These are phyloP conservation scores for Fusarium pseudonygamai DNA, from an alignment of 2,329 filamentous ascomycete genomes.

Conservation along the genomic window DNA sequence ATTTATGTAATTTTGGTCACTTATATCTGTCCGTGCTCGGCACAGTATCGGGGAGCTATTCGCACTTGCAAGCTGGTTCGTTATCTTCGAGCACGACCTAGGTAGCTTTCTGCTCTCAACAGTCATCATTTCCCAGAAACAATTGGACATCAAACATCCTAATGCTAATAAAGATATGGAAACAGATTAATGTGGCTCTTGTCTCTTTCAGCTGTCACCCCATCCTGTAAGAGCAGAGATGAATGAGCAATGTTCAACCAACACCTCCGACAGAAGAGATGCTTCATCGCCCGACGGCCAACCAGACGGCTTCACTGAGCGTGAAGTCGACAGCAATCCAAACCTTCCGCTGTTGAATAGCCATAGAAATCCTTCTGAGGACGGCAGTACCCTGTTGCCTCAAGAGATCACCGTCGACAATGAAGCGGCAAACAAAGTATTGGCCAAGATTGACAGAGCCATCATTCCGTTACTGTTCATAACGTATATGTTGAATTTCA, in stretches of 20 bases:
- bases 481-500: constrained; percentile 68
- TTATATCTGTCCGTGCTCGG: no score
- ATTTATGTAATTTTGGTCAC: not conserved
- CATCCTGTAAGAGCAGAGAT: not conserved
- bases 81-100: not conserved
- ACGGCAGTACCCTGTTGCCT: not conserved
- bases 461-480: constrained; percentile 66
- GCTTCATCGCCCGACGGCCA: not conserved
- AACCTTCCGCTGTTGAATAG: constrained; percentile 15
- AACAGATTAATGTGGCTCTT: fast-evolving
- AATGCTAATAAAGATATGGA: not conserved
- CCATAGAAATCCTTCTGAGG: not conserved
- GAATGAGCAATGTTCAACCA: not conserved
- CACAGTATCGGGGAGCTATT: not conserved
- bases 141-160: fast-evolving
- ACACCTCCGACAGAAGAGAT: not conserved
- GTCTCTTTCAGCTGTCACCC: not conserved
- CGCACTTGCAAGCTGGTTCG: not conserved
- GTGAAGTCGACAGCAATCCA: not conserved
- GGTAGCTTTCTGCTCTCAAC: not conserved
- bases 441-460: constrained; percentile 65
- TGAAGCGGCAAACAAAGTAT: constrained; percentile 48
- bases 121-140: not conserved
- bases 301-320: not conserved
- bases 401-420: not conserved